Base-by-base conservation (phyloP, 2,329 filamentous ascomycete genomes). In the Emmonsiellopsis sp. region DNA sequence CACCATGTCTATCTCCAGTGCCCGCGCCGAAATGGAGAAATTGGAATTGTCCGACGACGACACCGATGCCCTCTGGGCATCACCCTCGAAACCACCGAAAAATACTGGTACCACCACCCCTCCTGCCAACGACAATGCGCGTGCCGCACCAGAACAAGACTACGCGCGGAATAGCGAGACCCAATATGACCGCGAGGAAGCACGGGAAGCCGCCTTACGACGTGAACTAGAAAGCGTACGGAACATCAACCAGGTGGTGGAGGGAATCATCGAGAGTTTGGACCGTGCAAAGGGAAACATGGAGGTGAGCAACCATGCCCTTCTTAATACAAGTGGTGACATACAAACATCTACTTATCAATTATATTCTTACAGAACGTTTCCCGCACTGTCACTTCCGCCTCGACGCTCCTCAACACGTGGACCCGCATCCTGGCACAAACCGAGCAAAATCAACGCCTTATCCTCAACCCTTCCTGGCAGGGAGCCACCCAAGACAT, bases 401-500 rank as follows among this genome's bases (percentile, higher is more conserved):
- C 93, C 3, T 94, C 91, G 11, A 87, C 87, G 1, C 80, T 98
- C 11, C 83, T 98, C 34, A 90, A 94, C 63, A 95, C 91, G 13
- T 98, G 92, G 92, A 95, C 90, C 7, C 85, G 90, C 51, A 96
- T 98, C 60, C 81, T 98, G 10, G 93, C 89, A 6, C 93, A 98
- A 70, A 96, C 93, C 4, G 93, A 98, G 71, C 93, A 98, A 71
- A 97, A 95, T 66, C 91, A 97, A 69, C 84, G 93, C 27, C 76
- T 98, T 49, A 85, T 98, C 44, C 78, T 97, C 45, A 87, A 95
- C 64, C 87, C 89, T 2, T 77, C 83, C 55, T 98, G 92, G 90
- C 86, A 92, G 65, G 93, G 93, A 53, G 87, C 91, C 32, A 87
- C 83, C 4, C 84, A 91, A 64, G 93, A 98, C 71, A 71, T 95